Percentiles rank a stretch among this genome's conserved stretches.
Evolutionary conservation across 129 eudicot species (phyloP).

Genomic region (Deinandra increscens): DNA sequence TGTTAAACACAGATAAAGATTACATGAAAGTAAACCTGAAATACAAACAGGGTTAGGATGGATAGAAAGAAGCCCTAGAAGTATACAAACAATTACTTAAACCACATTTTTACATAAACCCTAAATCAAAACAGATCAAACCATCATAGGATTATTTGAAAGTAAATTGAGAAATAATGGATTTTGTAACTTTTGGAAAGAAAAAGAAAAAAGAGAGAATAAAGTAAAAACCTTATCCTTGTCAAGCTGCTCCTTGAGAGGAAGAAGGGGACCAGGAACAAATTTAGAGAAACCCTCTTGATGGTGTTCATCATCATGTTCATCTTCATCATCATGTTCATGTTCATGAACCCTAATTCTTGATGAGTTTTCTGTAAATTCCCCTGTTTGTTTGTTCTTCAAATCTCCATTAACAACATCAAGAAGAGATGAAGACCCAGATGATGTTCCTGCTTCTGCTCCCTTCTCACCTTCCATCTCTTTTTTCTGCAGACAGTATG

Average conservation of each 20-base stretch:
- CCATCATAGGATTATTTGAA: neutral
- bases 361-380: slow-evolving; percentile 22
- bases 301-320: slow-evolving; percentile 33
- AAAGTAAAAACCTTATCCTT: slow-evolving; percentile 69
- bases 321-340: slow-evolving; percentile 22
- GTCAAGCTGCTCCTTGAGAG: slow-evolving; percentile 82
- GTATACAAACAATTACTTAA: neutral
- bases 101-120: neutral
- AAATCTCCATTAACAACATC: slow-evolving; percentile 25
- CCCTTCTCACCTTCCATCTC: slow-evolving; percentile 45
- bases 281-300: slow-evolving; percentile 42
- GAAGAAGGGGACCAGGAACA: slow-evolving; percentile 79
- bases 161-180: neutral
- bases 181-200: neutral
- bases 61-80: neutral
- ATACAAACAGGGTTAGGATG: neutral
- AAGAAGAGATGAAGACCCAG: slow-evolving; percentile 31
- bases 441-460: slow-evolving; percentile 62
- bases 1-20: neutral
- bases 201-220: neutral
- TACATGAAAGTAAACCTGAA: neutral
- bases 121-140: slow-evolving; percentile 20
- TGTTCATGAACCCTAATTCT: slow-evolving; percentile 24
- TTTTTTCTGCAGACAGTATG: slow-evolving; percentile 21
- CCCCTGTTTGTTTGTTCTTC: slow-evolving; percentile 27